phyloP scores from a whole-genome alignment of 768 basidiomycete species.

The Macrolepiota albuminosa region DNA sequence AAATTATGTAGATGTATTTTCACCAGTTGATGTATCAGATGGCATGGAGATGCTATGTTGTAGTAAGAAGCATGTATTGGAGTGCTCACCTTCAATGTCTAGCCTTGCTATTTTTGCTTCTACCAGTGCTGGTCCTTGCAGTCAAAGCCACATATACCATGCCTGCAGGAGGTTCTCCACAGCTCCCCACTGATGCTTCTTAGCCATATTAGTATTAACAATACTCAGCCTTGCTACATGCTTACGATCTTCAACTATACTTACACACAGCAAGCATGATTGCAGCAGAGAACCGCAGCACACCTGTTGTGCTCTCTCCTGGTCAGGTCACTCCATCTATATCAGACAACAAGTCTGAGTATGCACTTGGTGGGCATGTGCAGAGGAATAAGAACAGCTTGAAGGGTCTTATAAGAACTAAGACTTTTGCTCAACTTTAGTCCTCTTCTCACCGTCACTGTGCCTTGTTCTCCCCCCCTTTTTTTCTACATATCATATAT shows the following conservation, averaged over 20 bases:
- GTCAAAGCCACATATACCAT: neutral
- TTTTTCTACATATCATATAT: no score
- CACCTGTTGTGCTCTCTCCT: conserved; percentile 8
- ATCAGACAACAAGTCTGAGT: conserved; percentile 15
- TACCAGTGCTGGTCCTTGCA: conserved; percentile 3
- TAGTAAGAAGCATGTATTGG: conserved; percentile 12
- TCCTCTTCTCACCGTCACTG: neutral
- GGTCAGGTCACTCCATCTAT: conserved; percentile 10
- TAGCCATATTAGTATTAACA: conserved; percentile 17
- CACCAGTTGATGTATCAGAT: no score
- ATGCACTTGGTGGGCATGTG: conserved; percentile 5
- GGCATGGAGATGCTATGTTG: no score
- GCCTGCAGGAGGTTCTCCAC: neutral
- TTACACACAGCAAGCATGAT: conserved; percentile 30
- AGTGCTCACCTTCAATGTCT: conserved; percentile 5
- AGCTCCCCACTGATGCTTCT: no score
- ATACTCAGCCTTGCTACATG: conserved; percentile 30
- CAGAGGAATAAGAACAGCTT: conserved; percentile 14
- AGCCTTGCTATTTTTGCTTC: neutral
- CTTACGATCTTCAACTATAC: conserved; percentile 31
- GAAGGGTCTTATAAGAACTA: conserved; percentile 25
- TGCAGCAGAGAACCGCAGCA: conserved; percentile 15
- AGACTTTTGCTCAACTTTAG: conserved; percentile 28
- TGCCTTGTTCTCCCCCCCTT: no score
- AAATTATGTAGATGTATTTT: no score